Conservation (phyloP, 306 rosid species). For the Pyrus betulifolia region DNA sequence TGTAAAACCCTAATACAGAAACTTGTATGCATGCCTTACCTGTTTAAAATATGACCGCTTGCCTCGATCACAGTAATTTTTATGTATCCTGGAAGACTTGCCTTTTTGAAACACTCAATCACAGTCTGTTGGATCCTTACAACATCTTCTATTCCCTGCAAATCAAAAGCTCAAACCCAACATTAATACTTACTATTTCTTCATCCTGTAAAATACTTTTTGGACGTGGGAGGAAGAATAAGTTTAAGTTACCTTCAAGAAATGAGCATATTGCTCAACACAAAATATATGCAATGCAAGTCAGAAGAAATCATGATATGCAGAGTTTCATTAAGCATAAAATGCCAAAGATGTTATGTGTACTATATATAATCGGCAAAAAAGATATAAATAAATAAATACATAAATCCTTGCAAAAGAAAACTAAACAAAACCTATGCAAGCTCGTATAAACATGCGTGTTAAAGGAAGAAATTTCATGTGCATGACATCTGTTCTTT, state of each 20-base stretch:
- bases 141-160: constrained; percentile 83
- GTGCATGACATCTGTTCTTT: too few relatives aligned
- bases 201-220: not conserved
- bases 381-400: too few relatives aligned
- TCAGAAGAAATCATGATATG: not conserved
- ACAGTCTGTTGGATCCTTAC: constrained; percentile 57
- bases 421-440: not conserved
- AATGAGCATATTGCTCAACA: constrained; percentile 64
- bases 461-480: not conserved
- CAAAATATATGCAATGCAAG: not conserved
- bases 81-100: constrained; percentile 56
- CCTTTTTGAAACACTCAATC: constrained; percentile 71
- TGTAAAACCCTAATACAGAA: not conserved
- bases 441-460: not conserved
- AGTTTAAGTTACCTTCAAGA: constrained; percentile 48
- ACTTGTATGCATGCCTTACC: constrained; percentile 35
- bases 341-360: not conserved
- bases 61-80: constrained; percentile 69
- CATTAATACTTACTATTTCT: too few relatives aligned
- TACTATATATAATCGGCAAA: not conserved
- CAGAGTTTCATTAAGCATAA: not conserved
- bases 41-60: constrained; percentile 63
- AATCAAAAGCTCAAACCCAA: not conserved
- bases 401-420: not conserved
- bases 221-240: not conserved